Base-by-base conservation (phyloP, 768 basidiomycete genomes). In the Boletus coccyginus region DNA sequence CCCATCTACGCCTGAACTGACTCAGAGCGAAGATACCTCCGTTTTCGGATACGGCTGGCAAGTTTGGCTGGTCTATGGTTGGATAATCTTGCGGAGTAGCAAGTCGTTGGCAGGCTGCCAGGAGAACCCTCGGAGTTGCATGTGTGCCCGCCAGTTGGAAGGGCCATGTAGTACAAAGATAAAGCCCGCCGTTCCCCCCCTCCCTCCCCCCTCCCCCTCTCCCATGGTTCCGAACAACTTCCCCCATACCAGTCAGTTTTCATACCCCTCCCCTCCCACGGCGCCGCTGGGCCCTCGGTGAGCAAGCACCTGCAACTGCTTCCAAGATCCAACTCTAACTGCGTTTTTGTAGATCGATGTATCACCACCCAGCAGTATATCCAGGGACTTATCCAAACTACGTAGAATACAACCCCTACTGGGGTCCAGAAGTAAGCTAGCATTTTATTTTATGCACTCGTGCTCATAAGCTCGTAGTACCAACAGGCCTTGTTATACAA, bases 101-200 rank as follows among this genome's bases (percentile, higher is more conserved):
- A 27, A 27, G 27, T 27, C 27, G 27, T 27, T 27, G 27, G 27
- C 27, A 27, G 27, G 27, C 27, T 27, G 27, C 27, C 27, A 27
- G 27, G 27, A 0, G 27, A 27, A 27, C 27, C 6, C 27, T 27
- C 27, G 27, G 27, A 32, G 11, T 33, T 39, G 24, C 21, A 52
- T 11, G 33, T 14, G 7, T 17, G 5, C 38, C 29, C 2, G 35
- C 55, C 61, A 45, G 60, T 62, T 62, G 61, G 61, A 35, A 44
- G 39, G 52, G 11, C 42, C 38, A 3, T 38, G 11, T 8, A 19
- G 2, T 40, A 51, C 19, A 56, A 61, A 46, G 14, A 5, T 14
- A 19, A 14, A 24, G 1, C 24, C 13, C 9, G 5, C 33, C 16
- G 3, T 27, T 2, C 21, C 21, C 21, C 27, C 21, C n/a, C n/a